Evolutionary conservation across 2,329 filamentous ascomycete species (phyloP), one percentile per base, ranked within the genome.

Genomic region (Dactylellina cionopaga): DNA sequence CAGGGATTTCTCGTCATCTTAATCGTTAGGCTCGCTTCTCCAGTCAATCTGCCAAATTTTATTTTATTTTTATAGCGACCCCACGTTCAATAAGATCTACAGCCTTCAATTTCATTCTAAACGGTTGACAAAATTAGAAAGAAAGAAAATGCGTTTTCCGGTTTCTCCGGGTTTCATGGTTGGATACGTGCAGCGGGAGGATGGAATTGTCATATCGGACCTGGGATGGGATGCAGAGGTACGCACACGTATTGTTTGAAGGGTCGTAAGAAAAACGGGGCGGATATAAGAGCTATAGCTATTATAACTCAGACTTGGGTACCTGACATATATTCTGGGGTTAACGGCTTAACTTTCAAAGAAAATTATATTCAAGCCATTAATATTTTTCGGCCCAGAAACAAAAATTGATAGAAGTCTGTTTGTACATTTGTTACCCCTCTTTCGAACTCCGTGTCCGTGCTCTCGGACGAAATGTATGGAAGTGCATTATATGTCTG

Each of bases 251-350:
- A n/a, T n/a, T n/a, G n/a, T 7, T 41, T 25, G 7, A 49, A 17
- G 29, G 31, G 49, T 22, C 31, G 19, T 49, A 29, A 24, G 33
- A 22, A 39, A 43, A 52, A 63, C 39, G 25, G 25, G 10, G 19
- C 13, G 24, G 24, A 31, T 52, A 63, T 41, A 49, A 31, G 19
- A 29, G 29, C 10, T 24, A 17, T 11, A 24, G 15, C 24, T 63
- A 63, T 63, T 63, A 63, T 63, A 63, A 63, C 58, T 63, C 58
- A 63, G 4, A 37, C 46, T 43, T 13, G 51, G 51, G 51, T 22
- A 13, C 5, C 3, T 54, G 25, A 54, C 19, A 7, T 54, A 44
- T 54, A 54, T 54, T 19, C 19, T 4, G 6, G n/a, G 29, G 22
- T n/a, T 47, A 47, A 29, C 13, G 31, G 31, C 6, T 35, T 35